Conservation (phyloP, 2,329 filamentous ascomycete genomes). For the Aspergillus ustus region DNA sequence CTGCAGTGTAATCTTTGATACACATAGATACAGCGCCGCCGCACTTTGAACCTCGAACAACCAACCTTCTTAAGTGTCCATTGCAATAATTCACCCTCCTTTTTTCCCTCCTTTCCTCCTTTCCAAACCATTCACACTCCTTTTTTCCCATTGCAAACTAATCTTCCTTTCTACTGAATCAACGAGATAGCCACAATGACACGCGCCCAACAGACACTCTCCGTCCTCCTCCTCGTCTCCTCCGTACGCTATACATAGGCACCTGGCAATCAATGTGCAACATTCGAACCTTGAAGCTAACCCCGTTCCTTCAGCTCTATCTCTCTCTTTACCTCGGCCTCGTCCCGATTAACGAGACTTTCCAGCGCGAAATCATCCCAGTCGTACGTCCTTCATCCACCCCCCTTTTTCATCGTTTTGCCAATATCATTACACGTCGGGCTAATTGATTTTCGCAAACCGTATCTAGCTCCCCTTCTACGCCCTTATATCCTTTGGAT, state of each 20-base stretch:
- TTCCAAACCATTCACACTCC: background rate
- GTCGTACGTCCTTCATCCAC: conserved; percentile 65
- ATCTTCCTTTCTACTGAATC: background rate
- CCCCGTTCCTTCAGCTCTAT: conserved; percentile 69
- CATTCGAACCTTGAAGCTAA: conserved; percentile 17
- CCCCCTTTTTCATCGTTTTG: background rate
- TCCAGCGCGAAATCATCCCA: conserved; percentile 86
- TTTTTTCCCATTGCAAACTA: too few species aligned
- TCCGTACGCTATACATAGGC: conserved; percentile 67
- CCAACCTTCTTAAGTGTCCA: conserved; percentile 1
- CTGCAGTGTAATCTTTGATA: background rate
- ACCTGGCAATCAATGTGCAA: background rate
- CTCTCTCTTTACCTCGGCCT: conserved; percentile 83
- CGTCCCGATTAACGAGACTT: conserved; percentile 74
- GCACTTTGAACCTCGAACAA: too few species aligned
- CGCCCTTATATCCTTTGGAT: conserved; percentile 86
- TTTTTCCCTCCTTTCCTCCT: background rate
- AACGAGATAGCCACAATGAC: conserved; percentile 69
- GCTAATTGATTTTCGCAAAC: conserved; percentile 13
- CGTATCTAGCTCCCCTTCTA: conserved; percentile 81
- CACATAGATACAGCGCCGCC: conserved; percentile 1
- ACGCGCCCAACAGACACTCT: conserved; percentile 90
- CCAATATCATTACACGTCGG: background rate
- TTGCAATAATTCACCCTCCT: background rate
- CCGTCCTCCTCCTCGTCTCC: conserved; percentile 81